Conservation (phyloP, 805 yeast genomes). For the Nakazawaea wyomingensis region DNA sequence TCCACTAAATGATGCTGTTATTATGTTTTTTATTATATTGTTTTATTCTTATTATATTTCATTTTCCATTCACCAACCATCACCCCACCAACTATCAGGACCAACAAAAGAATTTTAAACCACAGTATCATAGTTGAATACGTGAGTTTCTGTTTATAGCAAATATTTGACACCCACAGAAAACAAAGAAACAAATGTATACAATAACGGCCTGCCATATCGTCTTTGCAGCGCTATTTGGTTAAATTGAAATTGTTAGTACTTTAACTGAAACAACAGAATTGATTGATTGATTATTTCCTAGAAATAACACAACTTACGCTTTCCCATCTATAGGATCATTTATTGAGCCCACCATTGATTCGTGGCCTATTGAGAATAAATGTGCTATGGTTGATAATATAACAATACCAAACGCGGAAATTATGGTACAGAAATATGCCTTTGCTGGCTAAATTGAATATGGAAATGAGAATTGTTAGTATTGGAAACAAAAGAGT, state of each 20-base stretch:
- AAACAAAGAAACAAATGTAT: constrained; percentile 71
- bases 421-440: constrained; percentile 90
- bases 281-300: no score
- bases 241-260: no score
- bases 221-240: constrained; percentile 71
- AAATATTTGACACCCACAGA: constrained; percentile 84
- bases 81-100: no score
- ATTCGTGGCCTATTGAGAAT: constrained; percentile 77
- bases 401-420: constrained; percentile 89
- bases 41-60: no score
- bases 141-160: constrained; percentile 59
- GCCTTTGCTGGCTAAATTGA: constrained; percentile 66
- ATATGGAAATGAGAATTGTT: background rate
- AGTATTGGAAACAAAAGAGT: no score
- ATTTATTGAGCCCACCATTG: constrained; percentile 85
- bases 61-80: no score
- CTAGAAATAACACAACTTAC: no score
- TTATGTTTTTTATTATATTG: no score
- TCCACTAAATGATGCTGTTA: no score
- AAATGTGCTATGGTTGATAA: constrained; percentile 79
- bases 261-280: no score
- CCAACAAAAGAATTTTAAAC: no score
- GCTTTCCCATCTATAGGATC: constrained; percentile 94
- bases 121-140: constrained; percentile 40
- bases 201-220: constrained; percentile 86